Evolutionary conservation across 1,284 basidiomycete species (phyloP), one percentile per base, ranked within the genome.

Genomic region (Tremellales sp.): DNA sequence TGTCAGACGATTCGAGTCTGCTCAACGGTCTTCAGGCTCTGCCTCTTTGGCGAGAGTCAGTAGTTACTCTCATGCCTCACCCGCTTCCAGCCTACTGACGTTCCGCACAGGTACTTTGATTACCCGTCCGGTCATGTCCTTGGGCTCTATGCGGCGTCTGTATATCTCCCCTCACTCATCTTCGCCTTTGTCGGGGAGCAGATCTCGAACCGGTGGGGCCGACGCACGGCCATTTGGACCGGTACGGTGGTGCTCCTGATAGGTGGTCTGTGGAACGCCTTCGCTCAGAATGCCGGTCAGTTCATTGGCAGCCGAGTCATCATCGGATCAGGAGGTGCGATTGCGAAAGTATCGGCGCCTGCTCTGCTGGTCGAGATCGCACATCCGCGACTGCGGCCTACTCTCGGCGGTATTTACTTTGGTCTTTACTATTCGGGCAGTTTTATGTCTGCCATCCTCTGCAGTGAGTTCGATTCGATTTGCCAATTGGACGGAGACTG

Each of bases 61-160:
- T n/a, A n/a, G n/a, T n/a, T n/a, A n/a, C n/a, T n/a, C n/a, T n/a
- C n/a, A n/a, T n/a, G n/a, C n/a, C n/a, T n/a, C n/a, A n/a, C n/a
- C n/a, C n/a, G n/a, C n/a, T n/a, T n/a, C n/a, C n/a, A n/a, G n/a
- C n/a, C n/a, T n/a, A n/a, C n/a, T n/a, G n/a, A n/a, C n/a, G n/a
- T n/a, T n/a, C n/a, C n/a, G n/a, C n/a, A n/a, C n/a, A n/a, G n/a
- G 12, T 66, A 61, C 54, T 66, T 66, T 41, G 37, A 52, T 23
- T 31, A 48, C 2, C 64, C 64, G 3, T 44, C 43, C 10, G 49
- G 58, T 19, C 48, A 54, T 6, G 43, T 41, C 10, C 62, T 67
- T 26, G 62, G 65, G 25, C 46, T 67, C 12, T 43, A 46, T 35
- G 50, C 65, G 3, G 60, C 65, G 2, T 45, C 46, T 2, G 36